Evolutionary conservation across 805 yeast species (phyloP), one percentile per base, ranked within the genome.

Genomic region (Monosporozyma aerobia): DNA sequence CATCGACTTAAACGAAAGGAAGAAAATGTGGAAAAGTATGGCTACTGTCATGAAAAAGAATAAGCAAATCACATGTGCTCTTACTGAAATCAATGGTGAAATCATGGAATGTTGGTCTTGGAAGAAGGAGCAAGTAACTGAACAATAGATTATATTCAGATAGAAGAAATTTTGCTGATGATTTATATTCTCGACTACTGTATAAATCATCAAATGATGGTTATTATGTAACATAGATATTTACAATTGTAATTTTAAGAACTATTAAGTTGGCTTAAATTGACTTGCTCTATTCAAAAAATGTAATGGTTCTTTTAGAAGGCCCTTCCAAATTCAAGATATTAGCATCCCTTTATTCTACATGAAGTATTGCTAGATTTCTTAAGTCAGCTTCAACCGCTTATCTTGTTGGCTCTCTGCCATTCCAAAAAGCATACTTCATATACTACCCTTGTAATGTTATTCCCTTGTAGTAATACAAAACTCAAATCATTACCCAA

Each of bases 91-190:
- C 32, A 83, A 83, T 60, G 96, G 96, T 29, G 96, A 89, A 60
- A 85, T 89, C 56, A 77, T 85, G 72, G 80, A 81, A 63, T 86
- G 86, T 22, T 87, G 95, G 88, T 87, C 84, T 61, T 89, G 95
- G 96, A 76, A 80, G 35, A 37, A 47, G 14, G 11, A 14, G 3
- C 32, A 22, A 32, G 27, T 19, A 13, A 35, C 39, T 32, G 40
- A 16, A 4, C 14, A 30, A 19, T 9, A 16, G 44, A 35, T 14
- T 35, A 35, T 35, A 35, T 35, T 35, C 39, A 14, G n/a, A 35
- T 13, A 35, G 5, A 13, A 35, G 16, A 35, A 35, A 13, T 13
- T 35, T 35, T 35, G 3, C 14, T 13, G 14, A 6, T 35, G 6
- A 14, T 35, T 35, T 35, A 35, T 13, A 35, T 35, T 13, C 16